These are phyloP conservation scores for Diplocarpon mali DNA, from an alignment of 2,329 filamentous ascomycete genomes.

Conservation along the genomic window DNA sequence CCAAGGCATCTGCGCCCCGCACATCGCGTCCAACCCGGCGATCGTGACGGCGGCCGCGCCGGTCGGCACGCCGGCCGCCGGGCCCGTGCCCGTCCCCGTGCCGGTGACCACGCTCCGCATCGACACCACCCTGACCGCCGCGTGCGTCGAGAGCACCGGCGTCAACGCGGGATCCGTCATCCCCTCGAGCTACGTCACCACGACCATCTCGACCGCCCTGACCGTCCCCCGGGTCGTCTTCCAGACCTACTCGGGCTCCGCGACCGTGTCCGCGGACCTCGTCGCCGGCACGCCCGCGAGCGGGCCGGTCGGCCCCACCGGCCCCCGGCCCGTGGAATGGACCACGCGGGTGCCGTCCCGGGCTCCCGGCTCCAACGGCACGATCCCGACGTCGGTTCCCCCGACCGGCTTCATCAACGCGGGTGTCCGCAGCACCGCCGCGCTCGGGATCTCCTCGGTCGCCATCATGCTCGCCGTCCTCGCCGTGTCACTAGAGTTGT, in stretches of 20 bases:
- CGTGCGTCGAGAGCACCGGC: conserved; percentile 33
- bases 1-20: conserved; percentile 78
- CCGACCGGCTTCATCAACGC: conserved; percentile 29
- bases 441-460: conserved; percentile 20
- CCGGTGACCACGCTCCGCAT: conserved; percentile 38
- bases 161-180: conserved; percentile 34
- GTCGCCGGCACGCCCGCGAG: conserved; percentile 33
- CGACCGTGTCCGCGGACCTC: conserved; percentile 7
- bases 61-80: conserved; percentile 42
- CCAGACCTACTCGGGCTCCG: conserved; percentile 19
- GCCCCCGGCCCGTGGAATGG: conserved; percentile 15
- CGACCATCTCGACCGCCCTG: conserved; percentile 38
- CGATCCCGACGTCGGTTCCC: conserved; percentile 24
- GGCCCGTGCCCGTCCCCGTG: conserved; percentile 24
- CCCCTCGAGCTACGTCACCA: conserved; percentile 36
- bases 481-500: conserved; percentile 14
- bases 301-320: conserved; percentile 20
- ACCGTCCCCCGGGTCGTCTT: conserved; percentile 43
- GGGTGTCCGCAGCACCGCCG: conserved; percentile 17
- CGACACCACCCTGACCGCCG: conserved; percentile 40
- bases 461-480: conserved; percentile 20
- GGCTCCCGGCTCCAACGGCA: conserved; percentile 14
- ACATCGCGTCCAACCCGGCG: conserved; percentile 67
- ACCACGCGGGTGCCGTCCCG: not conserved
- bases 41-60: conserved; percentile 65